Evolutionary conservation across 768 basidiomycete genomes (phyloP).

Genomic region (Kwoniella botswanensis): DNA sequence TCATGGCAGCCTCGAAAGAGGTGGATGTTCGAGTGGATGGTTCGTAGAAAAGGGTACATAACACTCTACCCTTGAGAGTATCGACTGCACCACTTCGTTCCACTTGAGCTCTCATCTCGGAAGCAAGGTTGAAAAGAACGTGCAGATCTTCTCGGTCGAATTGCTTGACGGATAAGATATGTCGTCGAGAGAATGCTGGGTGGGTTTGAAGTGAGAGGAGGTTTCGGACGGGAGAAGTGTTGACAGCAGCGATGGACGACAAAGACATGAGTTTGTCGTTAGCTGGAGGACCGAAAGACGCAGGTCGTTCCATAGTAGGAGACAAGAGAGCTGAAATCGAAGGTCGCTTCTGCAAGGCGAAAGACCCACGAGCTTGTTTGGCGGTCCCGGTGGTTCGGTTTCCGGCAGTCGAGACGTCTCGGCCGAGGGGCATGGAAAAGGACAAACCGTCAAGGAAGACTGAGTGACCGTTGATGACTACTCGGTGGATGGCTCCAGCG

Average conservation of each 20-base stretch:
- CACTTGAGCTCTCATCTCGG: slow-evolving; percentile 95
- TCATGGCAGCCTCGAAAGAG: slow-evolving; percentile 99
- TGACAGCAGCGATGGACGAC: slow-evolving; percentile 51
- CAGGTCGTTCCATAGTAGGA: slow-evolving; percentile 22
- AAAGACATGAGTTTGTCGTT: slow-evolving; percentile 48
- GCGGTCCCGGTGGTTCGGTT: slow-evolving; percentile 30
- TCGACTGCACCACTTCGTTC: slow-evolving; percentile 88
- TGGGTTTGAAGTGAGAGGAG: slow-evolving; percentile 67
- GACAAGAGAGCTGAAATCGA: slow-evolving; percentile 41
- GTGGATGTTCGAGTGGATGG: slow-evolving; percentile 93
- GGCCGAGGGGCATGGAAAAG: slow-evolving; percentile 64
- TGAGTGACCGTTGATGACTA: slow-evolving; percentile 86
- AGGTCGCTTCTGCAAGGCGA: slow-evolving; percentile 48
- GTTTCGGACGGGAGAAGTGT: slow-evolving; percentile 54
- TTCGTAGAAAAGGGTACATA: slow-evolving; percentile 94
- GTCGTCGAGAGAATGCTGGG: slow-evolving; percentile 87
- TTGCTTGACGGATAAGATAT: slow-evolving; percentile 93
- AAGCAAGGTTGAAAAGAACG: slow-evolving; percentile 89
- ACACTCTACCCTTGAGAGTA: slow-evolving; percentile 84
- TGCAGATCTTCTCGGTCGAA: slow-evolving; percentile 87
- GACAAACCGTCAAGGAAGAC: slow-evolving; percentile 80
- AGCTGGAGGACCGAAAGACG: slow-evolving; percentile 25
- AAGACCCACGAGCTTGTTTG: slow-evolving; percentile 57
- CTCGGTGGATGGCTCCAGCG: slow-evolving; percentile 82
- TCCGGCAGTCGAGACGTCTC: slow-evolving; percentile 55